Percentiles rank a stretch among this genome's conserved stretches.
phyloP scores from a whole-genome alignment of 78 protist genomes.

The Speleostelium caveatum region DNA sequence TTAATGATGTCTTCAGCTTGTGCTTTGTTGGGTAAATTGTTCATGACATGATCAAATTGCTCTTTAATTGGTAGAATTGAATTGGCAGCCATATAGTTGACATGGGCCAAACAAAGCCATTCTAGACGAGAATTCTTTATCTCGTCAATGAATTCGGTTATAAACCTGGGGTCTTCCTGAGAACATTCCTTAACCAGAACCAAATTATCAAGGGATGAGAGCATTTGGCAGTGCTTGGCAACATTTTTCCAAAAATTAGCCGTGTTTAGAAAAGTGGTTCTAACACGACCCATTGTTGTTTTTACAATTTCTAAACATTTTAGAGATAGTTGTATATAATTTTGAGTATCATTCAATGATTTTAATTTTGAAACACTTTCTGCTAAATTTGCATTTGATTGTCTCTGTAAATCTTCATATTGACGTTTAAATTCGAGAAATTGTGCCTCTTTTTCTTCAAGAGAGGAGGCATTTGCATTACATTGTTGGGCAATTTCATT shows the following conservation, averaged over 20 bases:
- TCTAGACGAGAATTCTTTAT: constrained; percentile 6
- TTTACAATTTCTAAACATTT: constrained; percentile 3
- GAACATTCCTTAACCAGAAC: background rate
- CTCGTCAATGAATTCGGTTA: background rate
- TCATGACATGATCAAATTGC: constrained; percentile 7
- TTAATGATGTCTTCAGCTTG: constrained; percentile 13
- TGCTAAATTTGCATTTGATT: constrained; percentile 41
- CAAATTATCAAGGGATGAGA: background rate
- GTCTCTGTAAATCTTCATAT: constrained; percentile 31
- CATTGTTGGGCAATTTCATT: constrained; percentile 14
- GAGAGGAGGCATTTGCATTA: background rate
- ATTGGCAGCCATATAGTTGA: background rate
- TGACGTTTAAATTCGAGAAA: background rate
- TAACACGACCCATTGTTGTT: constrained; percentile 30
- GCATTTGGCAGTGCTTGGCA: background rate
- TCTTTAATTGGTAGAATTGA: background rate
- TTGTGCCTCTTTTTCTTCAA: background rate
- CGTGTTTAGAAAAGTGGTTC: constrained; percentile 8
- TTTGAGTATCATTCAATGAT: background rate
- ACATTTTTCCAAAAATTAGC: constrained; percentile 18
- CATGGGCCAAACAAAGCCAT: background rate
- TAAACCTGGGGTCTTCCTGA: background rate
- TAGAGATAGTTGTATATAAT: constrained; percentile 13
- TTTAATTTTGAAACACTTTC: background rate
- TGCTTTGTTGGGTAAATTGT: constrained; percentile 9